Conservation (phyloP, 176 grass and related monocot genomes). For the Oryza officinalis region DNA sequence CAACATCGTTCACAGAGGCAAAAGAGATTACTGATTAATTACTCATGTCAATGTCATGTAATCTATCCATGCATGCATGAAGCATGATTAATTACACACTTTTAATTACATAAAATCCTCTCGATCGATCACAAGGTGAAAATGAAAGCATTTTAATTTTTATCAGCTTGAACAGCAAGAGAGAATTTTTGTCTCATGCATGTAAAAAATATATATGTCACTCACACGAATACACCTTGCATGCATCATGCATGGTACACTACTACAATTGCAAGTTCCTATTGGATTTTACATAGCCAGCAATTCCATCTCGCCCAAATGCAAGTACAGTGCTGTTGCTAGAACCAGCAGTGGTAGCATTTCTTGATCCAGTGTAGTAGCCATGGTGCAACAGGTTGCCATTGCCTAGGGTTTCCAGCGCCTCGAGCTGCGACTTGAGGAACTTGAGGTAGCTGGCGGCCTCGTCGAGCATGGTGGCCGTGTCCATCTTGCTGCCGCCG, state of each 20-base stretch:
- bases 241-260: not conserved
- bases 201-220: not conserved
- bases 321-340: constrained; percentile 6
- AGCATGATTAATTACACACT: not conserved
- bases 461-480: constrained; percentile 88
- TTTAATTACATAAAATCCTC: not conserved
- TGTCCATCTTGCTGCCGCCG: constrained; percentile 80
- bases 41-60: not conserved
- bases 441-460: constrained; percentile 86
- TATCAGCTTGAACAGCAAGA: constrained; percentile 38
- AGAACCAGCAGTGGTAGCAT: not conserved
- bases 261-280: constrained; percentile 36
- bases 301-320: constrained; percentile 23
- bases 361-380: not conserved
- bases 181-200: constrained; percentile 10
- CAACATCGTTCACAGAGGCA: not conserved
- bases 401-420: constrained; percentile 28
- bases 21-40: not conserved
- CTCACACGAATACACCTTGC: not conserved
- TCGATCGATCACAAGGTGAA: not conserved
- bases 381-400: not conserved
- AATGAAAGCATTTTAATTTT: not conserved
- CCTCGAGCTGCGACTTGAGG: constrained; percentile 77
- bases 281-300: constrained; percentile 39
- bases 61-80: not conserved